phyloP scores from a whole-genome alignment of 2,329 filamentous ascomycete species.

The Calonectria ilicicola region DNA sequence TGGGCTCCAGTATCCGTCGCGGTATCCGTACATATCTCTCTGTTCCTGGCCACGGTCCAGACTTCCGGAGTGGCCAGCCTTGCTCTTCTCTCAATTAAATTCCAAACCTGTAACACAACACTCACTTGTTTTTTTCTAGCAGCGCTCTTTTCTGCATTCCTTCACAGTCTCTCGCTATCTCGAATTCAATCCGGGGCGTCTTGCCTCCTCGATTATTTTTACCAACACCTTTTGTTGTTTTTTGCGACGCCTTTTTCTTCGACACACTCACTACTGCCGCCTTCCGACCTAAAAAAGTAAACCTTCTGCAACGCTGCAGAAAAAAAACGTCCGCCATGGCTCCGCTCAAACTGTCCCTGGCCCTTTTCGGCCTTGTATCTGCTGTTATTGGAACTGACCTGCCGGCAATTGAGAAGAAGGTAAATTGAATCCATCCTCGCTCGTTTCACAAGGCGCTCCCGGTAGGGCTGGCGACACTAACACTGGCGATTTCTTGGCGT shows the following conservation, averaged over 20 bases:
- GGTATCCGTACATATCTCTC: conserved; percentile 6
- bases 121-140: not conserved
- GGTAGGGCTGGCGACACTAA: not conserved
- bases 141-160: not conserved
- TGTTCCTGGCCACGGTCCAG: not conserved
- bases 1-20: too few species aligned
- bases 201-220: not conserved
- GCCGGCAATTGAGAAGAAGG: conserved; percentile 15
- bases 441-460: not conserved
- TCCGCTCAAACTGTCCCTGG: conserved; percentile 5
- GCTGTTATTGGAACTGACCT: not conserved
- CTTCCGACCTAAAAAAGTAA: not conserved
- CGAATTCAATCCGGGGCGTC: not conserved
- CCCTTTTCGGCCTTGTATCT: conserved; percentile 1
- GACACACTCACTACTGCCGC: not conserved
- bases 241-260: not conserved
- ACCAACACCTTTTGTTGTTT: not conserved
- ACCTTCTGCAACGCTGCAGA: not conserved
- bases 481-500: conserved; percentile 10
- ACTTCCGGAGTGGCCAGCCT: not conserved
- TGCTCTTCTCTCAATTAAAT: not conserved
- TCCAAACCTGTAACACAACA: not conserved
- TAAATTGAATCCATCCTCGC: not conserved
- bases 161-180: conserved; percentile 9
- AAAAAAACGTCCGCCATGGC: not conserved